A percentile compares a stretch with the other conserved stretches of the same genome.
Conservation (phyloP, 2,329 filamentous ascomycete species). For the Aspergillus sp. region DNA sequence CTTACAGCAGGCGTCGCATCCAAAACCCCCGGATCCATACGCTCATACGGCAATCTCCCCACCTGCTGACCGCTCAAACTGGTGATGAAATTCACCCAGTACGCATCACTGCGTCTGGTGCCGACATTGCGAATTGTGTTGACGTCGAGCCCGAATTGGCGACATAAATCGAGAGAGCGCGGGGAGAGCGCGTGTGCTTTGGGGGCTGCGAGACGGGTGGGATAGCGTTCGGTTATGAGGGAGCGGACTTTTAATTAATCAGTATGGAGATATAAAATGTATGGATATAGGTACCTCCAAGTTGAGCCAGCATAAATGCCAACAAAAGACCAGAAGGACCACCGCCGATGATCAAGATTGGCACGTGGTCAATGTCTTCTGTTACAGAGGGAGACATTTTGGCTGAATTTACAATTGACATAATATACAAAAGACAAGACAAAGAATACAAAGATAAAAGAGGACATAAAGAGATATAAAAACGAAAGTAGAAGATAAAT, state of each 20-base stretch:
- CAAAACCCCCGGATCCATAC: slow-evolving; percentile 23
- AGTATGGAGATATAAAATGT: too few species aligned
- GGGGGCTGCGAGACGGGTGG: slow-evolving; percentile 18
- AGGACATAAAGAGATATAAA: too few species aligned
- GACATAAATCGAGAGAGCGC: slow-evolving; percentile 23
- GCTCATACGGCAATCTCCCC: slow-evolving; percentile 28
- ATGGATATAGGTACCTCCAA: too few species aligned
- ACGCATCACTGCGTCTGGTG: slow-evolving; percentile 23
- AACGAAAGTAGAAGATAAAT: too few species aligned
- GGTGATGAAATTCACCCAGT: slow-evolving; percentile 39
- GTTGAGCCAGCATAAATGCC: slow-evolving; percentile 27
- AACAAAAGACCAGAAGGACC: slow-evolving; percentile 33
- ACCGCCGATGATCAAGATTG: slow-evolving; percentile 29
- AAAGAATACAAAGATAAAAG: too few species aligned
- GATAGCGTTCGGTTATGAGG: slow-evolving; percentile 25
- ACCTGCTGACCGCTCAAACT: slow-evolving; percentile 32
- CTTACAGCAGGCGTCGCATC: slow-evolving; percentile 30
- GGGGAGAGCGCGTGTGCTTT: slow-evolving; percentile 27
- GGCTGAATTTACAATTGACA: too few species aligned
- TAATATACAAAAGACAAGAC: too few species aligned
- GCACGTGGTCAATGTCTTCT: neutral
- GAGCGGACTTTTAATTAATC: too few species aligned
- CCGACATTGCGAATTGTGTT: slow-evolving; percentile 18
- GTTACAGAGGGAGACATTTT: neutral
- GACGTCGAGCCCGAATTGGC: slow-evolving; percentile 21